phyloP scores from a whole-genome alignment of 345 rosid species.

The Hevea brasiliensis region DNA sequence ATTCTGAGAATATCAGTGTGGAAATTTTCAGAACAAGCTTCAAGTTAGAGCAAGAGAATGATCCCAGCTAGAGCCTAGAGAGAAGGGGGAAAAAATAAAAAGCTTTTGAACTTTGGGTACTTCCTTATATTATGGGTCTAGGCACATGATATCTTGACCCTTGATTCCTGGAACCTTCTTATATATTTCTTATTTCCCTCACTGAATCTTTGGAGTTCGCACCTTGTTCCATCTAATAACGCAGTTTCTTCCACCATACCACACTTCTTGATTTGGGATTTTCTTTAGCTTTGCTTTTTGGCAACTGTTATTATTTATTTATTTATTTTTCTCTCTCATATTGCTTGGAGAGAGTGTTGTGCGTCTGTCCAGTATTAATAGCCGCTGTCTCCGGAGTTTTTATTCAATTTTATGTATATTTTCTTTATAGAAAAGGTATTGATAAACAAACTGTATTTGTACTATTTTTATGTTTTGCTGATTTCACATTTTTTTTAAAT shows the following conservation, averaged over 20 bases:
- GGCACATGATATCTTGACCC: slow-evolving; percentile 69
- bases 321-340: slow-evolving; percentile 10
- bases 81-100: slow-evolving; percentile 11
- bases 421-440: not conserved
- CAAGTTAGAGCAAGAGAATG: not conserved
- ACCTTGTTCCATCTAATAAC: slow-evolving; percentile 5
- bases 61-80: not conserved
- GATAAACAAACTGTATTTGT: slow-evolving; percentile 4
- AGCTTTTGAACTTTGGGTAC: not conserved
- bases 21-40: not conserved
- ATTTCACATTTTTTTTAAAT: not conserved
- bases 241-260: no score
- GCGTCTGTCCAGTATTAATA: slow-evolving; percentile 67
- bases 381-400: slow-evolving; percentile 59
- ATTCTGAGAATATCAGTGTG: not conserved
- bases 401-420: not conserved
- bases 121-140: slow-evolving; percentile 48
- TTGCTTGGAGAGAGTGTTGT: slow-evolving; percentile 50
- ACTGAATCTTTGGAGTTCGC: slow-evolving; percentile 37
- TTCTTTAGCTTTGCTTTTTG: slow-evolving; percentile 17
- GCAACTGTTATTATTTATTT: not conserved
- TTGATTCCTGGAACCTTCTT: slow-evolving; percentile 95
- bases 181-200: slow-evolving; percentile 30
- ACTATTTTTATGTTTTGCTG: not conserved
- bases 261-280: slow-evolving; percentile 17